Conservation (phyloP, 2,329 filamentous ascomycete species). For the Microsporum canis region DNA sequence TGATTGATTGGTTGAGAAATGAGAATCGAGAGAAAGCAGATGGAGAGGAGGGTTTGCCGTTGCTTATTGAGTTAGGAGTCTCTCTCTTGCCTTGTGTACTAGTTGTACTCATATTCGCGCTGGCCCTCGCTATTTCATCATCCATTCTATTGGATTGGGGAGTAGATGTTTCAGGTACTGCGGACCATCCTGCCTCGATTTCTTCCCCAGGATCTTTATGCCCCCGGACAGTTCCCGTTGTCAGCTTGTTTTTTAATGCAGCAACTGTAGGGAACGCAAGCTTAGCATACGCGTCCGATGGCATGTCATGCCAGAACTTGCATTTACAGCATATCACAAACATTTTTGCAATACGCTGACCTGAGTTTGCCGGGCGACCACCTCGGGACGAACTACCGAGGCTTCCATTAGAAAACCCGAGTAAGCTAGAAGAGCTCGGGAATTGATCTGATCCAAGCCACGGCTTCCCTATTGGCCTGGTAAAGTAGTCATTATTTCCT, state of each 20-base stretch:
- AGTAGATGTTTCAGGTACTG: background rate
- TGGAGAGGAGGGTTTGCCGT: background rate
- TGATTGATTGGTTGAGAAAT: constrained; percentile 1
- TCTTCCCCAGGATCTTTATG: background rate
- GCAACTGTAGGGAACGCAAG: constrained; percentile 20
- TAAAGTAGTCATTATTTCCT: background rate
- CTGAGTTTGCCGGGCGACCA: background rate
- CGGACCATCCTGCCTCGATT: background rate
- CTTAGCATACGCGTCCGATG: constrained; percentile 29
- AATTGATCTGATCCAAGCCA: constrained; percentile 2
- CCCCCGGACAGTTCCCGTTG: background rate
- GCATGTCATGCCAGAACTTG: constrained; percentile 35
- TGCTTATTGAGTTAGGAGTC: background rate
- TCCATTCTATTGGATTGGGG: background rate
- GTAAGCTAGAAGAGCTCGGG: constrained; percentile 4
- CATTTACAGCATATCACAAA: constrained; percentile 37
- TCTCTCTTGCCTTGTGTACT: background rate
- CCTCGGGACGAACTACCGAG: background rate
- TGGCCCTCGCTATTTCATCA: background rate
- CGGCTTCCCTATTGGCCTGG: background rate
- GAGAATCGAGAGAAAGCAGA: background rate
- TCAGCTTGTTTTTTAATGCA: background rate
- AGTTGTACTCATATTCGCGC: background rate
- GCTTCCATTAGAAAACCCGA: background rate
- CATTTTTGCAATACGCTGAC: constrained; percentile 24